Evolutionary conservation across 1,284 basidiomycete species (phyloP).

Genomic region (Fistulinella staudtii): DNA sequence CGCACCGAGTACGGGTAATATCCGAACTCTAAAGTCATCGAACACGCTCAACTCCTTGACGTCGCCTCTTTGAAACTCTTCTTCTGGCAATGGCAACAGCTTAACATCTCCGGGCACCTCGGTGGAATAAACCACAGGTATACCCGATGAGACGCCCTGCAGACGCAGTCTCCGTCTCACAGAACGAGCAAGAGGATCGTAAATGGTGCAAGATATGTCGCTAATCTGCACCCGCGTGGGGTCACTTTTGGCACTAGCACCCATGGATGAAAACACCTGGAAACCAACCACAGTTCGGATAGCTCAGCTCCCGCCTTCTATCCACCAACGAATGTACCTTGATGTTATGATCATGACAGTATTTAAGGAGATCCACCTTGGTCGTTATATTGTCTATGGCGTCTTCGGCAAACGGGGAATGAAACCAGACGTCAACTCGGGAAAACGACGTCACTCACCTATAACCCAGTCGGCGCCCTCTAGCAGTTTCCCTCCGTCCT

Average conservation of each 20-base stretch:
- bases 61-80: slow-evolving; percentile 87
- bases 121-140: slow-evolving; percentile 95
- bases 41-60: slow-evolving; percentile 91
- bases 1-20: slow-evolving; percentile 79
- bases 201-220: slow-evolving; percentile 90
- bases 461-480: slow-evolving; percentile 89
- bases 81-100: slow-evolving; percentile 86
- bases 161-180: slow-evolving; percentile 80
- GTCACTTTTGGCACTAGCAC: slow-evolving; percentile 94
- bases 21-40: slow-evolving; percentile 91
- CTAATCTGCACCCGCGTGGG: slow-evolving; percentile 94
- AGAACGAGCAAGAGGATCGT: slow-evolving; percentile 91
- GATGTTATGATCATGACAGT: slow-evolving; percentile 73
- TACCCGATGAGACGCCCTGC: slow-evolving; percentile 67
- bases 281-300: slow-evolving; percentile 1
- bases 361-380: slow-evolving; percentile 85
- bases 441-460: slow-evolving; percentile 42
- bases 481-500: slow-evolving; percentile 66
- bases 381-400: slow-evolving; percentile 97
- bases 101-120: slow-evolving; percentile 88
- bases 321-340: slow-evolving; percentile 46
- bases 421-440: slow-evolving; percentile 12
- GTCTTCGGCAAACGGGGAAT: slow-evolving; percentile 44
- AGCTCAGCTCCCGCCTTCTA: too few species aligned
- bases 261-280: slow-evolving; percentile 95